Evolutionary conservation across 108 stramenopile species (phyloP), one percentile per base, ranked within the genome.

Genomic region (Craspedostauros australis): DNA sequence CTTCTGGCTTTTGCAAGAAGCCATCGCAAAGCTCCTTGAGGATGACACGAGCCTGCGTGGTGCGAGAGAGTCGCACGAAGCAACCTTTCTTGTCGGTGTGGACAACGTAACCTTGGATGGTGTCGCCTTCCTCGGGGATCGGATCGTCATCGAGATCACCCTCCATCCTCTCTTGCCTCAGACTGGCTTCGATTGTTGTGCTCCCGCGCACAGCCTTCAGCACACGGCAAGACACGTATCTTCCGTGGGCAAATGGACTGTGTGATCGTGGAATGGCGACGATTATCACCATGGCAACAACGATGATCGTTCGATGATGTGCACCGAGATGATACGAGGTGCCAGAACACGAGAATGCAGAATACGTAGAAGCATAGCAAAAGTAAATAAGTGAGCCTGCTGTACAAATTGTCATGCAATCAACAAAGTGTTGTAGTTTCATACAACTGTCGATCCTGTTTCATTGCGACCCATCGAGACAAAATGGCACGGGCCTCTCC

Each of bases 11-110:
- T 6, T 76, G 73, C 12, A 98, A 54, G 55, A 83, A 98, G 15
- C 78, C 73, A 67, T 96, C 94, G 19, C 79, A 73, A 7, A 98
- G 62, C 66, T 95, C 86, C 50, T 92, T 96, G 43, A 96, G 60
- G 29, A 94, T 80, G 0, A 89, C 86, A 37, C 93, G 62, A 0
- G 86, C 95, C 57, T 88, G 82, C 15, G 91, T 73, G 7, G 55
- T 70, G 15, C 83, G 68, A 18, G 84, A 70, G 15, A 98, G 62
- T 0, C 91, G 83, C 7, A 98, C 60, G 52, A 95, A 98, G 62
- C 97, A 98, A 21, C 97, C 95, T 52, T 88, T 84, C 48, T 82
- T 89, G 22, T 73, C 87, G 9, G 94, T 95, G 27, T 54, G 43
- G 1, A 87, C 70, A 4, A 98, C 95, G 69, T 78, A 98, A 18